Percentiles rank a stretch among this genome's conserved stretches.
Evolutionary conservation across 2,329 filamentous ascomycete species (phyloP).

Genomic region (Samsoniella hepiali): DNA sequence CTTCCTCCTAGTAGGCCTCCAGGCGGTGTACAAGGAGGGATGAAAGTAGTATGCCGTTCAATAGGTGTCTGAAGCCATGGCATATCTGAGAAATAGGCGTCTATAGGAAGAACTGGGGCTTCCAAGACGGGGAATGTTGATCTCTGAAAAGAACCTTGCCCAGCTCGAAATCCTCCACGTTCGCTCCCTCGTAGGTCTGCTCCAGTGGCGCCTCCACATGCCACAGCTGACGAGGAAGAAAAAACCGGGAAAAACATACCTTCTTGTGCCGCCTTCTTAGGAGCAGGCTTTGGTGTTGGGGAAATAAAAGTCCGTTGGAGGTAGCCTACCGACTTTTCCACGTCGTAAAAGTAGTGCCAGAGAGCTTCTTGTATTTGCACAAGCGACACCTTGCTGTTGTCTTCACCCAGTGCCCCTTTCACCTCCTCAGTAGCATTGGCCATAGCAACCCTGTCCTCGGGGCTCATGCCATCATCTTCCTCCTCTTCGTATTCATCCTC

Average conservation of each 20-base stretch:
- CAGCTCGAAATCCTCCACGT: background rate
- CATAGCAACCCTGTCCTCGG: constrained; percentile 52
- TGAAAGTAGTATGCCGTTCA: constrained; percentile 62
- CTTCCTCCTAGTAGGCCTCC: constrained; percentile 77
- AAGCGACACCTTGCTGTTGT: constrained; percentile 53
- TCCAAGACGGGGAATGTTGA: constrained; percentile 22
- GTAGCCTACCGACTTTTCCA: constrained; percentile 80
- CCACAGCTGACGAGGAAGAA: constrained; percentile 16
- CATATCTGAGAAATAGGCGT: constrained; percentile 66
- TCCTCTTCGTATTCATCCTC: constrained; percentile 43
- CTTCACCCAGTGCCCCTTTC: constrained; percentile 59
- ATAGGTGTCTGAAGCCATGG: constrained; percentile 77
- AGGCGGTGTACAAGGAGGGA: constrained; percentile 52
- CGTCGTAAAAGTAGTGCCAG: constrained; percentile 95
- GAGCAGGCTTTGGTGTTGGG: constrained; percentile 40
- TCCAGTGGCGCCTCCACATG: constrained; percentile 26
- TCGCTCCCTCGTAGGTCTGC: constrained; percentile 29
- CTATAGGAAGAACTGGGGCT: constrained; percentile 14
- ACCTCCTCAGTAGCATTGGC: constrained; percentile 65
- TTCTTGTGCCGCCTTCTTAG: constrained; percentile 41
- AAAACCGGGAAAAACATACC: constrained; percentile 33
- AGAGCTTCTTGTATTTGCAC: constrained; percentile 81
- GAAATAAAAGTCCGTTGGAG: constrained; percentile 63
- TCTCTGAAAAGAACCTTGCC: constrained; percentile 13
- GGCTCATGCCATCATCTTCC: constrained; percentile 44